phyloP scores from a whole-genome alignment of 345 rosid species.

The Atalantia buxifolia region DNA sequence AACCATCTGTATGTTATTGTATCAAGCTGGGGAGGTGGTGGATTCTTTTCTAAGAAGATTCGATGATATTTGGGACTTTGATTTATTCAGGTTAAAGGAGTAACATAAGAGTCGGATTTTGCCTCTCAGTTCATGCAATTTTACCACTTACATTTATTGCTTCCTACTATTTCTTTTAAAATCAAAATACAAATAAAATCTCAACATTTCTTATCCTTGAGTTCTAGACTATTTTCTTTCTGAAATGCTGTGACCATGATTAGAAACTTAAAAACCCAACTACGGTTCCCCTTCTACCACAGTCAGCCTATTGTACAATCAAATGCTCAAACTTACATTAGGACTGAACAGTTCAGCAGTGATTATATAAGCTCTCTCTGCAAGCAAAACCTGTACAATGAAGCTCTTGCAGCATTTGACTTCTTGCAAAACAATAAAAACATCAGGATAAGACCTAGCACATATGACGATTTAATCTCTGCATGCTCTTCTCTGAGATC shows the following conservation, averaged over 20 bases:
- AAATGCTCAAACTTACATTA: slow-evolving; percentile 11
- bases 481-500: slow-evolving; percentile 47
- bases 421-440: slow-evolving; percentile 25
- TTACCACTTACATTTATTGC: background rate
- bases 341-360: slow-evolving; percentile 34
- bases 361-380: slow-evolving; percentile 42
- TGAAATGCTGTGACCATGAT: background rate
- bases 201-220: background rate
- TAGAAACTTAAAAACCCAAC: background rate
- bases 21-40: no score
- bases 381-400: slow-evolving; percentile 30
- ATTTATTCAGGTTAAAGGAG: no score
- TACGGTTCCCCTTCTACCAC: background rate
- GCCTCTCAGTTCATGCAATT: no score
- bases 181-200: background rate
- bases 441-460: slow-evolving; percentile 25
- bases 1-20: no score
- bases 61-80: no score
- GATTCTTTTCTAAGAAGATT: no score
- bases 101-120: no score
- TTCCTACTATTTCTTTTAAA: background rate
- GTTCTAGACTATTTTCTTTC: background rate
- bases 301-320: background rate
- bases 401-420: slow-evolving; percentile 52
- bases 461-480: slow-evolving; percentile 38